These are phyloP conservation scores for Micractinium sp. DNA, from an alignment of 139 green algal species.

Conservation along the genomic window DNA sequence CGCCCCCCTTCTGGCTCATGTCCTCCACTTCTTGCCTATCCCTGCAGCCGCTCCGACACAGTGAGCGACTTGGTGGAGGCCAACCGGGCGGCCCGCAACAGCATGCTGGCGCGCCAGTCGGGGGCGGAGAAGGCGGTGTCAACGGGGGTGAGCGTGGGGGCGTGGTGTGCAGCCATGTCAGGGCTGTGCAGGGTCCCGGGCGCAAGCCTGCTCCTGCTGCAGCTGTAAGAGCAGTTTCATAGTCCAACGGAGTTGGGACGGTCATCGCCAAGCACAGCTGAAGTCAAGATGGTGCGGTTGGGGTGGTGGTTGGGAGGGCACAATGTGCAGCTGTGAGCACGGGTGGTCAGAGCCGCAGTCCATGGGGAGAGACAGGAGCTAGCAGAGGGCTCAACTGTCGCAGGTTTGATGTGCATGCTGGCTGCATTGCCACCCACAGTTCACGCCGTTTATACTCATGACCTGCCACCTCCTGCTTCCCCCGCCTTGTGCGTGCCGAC, in stretches of 20 bases:
- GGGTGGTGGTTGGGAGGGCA: neutral
- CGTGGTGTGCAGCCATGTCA: too few relatives aligned
- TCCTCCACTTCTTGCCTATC: neutral
- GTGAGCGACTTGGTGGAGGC: conserved; percentile 16
- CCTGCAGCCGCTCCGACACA: conserved; percentile 7
- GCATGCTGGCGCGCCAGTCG: neutral
- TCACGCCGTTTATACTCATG: too few relatives aligned
- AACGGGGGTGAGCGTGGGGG: neutral
- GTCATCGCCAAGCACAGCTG: too few relatives aligned
- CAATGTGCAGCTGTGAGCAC: neutral
- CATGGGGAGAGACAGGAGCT: too few relatives aligned
- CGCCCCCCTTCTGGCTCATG: neutral
- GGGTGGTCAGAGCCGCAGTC: neutral
- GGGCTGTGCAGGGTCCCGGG: too few relatives aligned
- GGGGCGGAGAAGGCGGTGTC: conserved; percentile 8
- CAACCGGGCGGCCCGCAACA: conserved; percentile 26
- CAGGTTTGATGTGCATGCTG: neutral
- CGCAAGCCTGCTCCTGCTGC: too few relatives aligned
- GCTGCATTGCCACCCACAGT: neutral
- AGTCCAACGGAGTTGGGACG: too few relatives aligned
- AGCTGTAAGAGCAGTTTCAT: too few relatives aligned
- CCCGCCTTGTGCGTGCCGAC: neutral
- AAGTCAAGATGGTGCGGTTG: too few relatives aligned
- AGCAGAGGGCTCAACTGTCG: too few relatives aligned
- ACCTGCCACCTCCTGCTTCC: neutral